A percentile compares a stretch with the other conserved stretches of the same genome.
phyloP scores from a whole-genome alignment of 441 rosid species.

The Pelargonium citronellum region DNA sequence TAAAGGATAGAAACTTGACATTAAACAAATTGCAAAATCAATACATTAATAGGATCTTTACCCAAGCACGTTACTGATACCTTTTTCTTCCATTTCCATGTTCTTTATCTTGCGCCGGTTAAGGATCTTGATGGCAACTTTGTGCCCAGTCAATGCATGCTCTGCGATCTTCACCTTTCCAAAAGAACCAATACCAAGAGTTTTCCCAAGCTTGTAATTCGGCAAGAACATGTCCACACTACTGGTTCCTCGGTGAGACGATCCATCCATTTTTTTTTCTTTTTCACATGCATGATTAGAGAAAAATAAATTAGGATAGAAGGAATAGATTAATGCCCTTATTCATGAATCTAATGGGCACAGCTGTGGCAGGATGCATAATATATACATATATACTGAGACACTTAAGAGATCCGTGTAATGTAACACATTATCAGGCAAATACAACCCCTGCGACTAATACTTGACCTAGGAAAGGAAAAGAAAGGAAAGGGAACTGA shows the following conservation, averaged over 20 bases:
- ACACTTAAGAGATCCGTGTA: not conserved
- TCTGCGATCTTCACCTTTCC: constrained; percentile 95
- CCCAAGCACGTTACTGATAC: constrained; percentile 24
- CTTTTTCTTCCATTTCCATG: constrained; percentile 98
- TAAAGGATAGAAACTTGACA: not conserved
- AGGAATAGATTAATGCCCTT: not conserved
- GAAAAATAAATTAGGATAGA: not conserved
- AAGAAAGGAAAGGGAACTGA: not conserved
- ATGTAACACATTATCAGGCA: not conserved
- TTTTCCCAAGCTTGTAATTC: constrained; percentile 87
- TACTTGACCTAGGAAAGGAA: not conserved
- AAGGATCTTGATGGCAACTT: constrained; percentile 94
- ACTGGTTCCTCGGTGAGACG: constrained; percentile 44
- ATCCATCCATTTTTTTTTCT: constrained; percentile 71
- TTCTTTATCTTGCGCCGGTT: constrained; percentile 85
- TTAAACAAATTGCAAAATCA: not conserved
- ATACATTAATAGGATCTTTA: not conserved
- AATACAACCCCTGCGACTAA: not conserved
- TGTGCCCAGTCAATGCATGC: constrained; percentile 82
- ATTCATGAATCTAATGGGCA: not conserved
- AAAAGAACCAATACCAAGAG: constrained; percentile 92
- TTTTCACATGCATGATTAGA: not conserved
- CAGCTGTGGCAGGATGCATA: not conserved
- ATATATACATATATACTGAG: not conserved
- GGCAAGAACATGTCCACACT: constrained; percentile 49